Percentiles rank a stretch among this genome's conserved stretches.
Conservation (phyloP, 1,139 yeast genomes). For the Geotrichum macrosporum region DNA sequence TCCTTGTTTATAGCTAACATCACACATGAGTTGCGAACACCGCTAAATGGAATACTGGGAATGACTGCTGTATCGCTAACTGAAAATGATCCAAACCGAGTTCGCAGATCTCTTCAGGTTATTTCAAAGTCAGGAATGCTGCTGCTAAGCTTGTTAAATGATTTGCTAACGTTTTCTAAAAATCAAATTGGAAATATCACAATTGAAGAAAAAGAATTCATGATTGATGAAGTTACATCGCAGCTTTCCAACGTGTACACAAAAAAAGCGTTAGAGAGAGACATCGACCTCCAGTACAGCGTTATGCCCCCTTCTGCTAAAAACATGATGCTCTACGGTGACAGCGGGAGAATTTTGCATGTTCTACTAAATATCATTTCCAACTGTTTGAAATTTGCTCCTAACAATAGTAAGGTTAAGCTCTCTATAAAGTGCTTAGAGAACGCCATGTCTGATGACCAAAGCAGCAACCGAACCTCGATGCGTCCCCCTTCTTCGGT, state of each 20-base stretch:
- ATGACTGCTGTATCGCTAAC: constrained; percentile 94
- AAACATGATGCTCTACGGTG: constrained; percentile 65
- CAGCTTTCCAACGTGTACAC: constrained; percentile 77
- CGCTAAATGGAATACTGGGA: constrained; percentile 91
- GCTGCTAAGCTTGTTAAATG: constrained; percentile 79
- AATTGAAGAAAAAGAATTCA: constrained; percentile 72
- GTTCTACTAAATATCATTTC: constrained; percentile 83
- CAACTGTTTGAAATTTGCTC: constrained; percentile 84
- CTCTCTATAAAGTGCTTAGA: constrained; percentile 57
- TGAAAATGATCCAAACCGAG: constrained; percentile 61
- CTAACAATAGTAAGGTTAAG: constrained; percentile 71
- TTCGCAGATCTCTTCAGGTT: constrained; percentile 64
- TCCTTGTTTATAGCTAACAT: constrained; percentile 93
- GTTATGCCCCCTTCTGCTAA: constrained; percentile 46
- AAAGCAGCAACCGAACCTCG: no score
- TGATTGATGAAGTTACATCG: constrained; percentile 62
- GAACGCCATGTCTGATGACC: constrained; percentile 53
- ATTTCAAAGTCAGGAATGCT: constrained; percentile 87
- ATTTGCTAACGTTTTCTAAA: constrained; percentile 80
- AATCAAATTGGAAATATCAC: constrained; percentile 85
- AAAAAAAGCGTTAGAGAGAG: constrained; percentile 69
- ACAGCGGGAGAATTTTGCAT: constrained; percentile 80
- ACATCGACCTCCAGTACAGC: constrained; percentile 55
- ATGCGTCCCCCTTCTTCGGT: no score
- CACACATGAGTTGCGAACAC: constrained; percentile 92